Evolutionary conservation across 1,284 basidiomycete species (phyloP), one percentile per base, ranked within the genome.

Genomic region (Termitomyces sp.): DNA sequence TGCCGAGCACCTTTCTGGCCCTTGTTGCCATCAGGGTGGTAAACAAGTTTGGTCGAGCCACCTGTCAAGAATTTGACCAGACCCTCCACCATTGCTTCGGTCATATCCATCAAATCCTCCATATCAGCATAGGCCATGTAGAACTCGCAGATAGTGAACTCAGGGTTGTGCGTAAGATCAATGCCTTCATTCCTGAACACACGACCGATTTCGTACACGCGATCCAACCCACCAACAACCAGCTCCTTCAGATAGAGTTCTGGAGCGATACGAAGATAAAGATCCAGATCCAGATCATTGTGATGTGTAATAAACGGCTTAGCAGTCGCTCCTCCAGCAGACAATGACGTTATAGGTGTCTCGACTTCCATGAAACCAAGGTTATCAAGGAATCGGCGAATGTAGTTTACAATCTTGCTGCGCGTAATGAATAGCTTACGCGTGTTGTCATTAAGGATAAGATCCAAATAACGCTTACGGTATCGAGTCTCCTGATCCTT

Each of bases 81-180:
- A 4, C 95, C 93, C 67, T 94, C 92, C 39, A 98, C 73, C 78
- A 99, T 81, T 46, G 77, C 76, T 75, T 99, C 97, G 36, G 96
- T 99, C 61, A 99, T 82, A 56, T 98, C 95, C 96, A 99, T 98
- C 58, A 99, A 62, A 69, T 99, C 97, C 78, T 95, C 92, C 94
- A 98, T 97, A 73, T 99, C 96, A 60, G 96, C 96, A 68, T 98
- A 99, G 28, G 96, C 96, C 96, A 99, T 99, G 72, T 99, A 99
- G 75, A 99, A 99, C 77, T 99, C 96, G 82, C 96, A 99, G 73
- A 98, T 97, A 19, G 93, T 93, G 77, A 97, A 96, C 70, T 96
- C 93, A 61, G 94, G 94, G 73, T 97, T 97, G 73, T 97, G 94
- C 26, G 96, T 99, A 65, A 98, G 79, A 75, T 99, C 97, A 70